Base-by-base conservation (phyloP, 2,329 filamentous ascomycete species). In the Hymenoscyphus albidus region DNA sequence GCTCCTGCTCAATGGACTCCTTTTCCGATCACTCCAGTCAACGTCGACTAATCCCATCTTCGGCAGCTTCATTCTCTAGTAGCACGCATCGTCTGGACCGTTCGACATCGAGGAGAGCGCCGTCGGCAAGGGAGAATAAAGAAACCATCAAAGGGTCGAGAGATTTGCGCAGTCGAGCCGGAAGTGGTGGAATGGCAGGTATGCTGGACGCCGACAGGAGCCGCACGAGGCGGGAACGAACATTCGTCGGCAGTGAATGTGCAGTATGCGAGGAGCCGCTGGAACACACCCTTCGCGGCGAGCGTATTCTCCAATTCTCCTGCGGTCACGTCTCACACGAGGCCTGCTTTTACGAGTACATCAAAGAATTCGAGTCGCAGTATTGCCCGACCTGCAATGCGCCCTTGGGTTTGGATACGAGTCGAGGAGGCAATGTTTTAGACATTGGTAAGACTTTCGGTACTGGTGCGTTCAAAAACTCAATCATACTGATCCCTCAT, bases 331-430 rank as follows among this genome's bases (percentile, higher is more conserved):
- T 99, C 66, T 93, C 94, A 12, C 95, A 99, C 76, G 95, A 98
- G 77, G 95, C 94, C 42, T 99, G 95, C 79, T 98, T 99, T 76
- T 98, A 98, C 79, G 95, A 99, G 78, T 97, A 96, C 76, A 96
- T 99, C 72, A 91, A 92, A 74, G 94, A 97, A 74, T 91, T 94
- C 65, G 93, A 98, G 71, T 91, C 91, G 62, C 93, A 98, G 74
- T 93, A 92, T 74, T 99, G 95, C 78, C 95, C 95, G 35, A 90
- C 91, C 69, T 99, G 95, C 78, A 90, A 97, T 80, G 91, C 93
- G 69, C 93, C 95, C 22, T 80, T 99, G 61, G 92, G 93, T 67
- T 81, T 99, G 55, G 95, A 99, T 78, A 89, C 93, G 6, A 97
- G 92, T 76, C 86, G 95, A 68, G 93, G 93, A 65, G 93, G 93